Conservation (phyloP, 768 basidiomycete species). For the Crucibulum laeve region DNA sequence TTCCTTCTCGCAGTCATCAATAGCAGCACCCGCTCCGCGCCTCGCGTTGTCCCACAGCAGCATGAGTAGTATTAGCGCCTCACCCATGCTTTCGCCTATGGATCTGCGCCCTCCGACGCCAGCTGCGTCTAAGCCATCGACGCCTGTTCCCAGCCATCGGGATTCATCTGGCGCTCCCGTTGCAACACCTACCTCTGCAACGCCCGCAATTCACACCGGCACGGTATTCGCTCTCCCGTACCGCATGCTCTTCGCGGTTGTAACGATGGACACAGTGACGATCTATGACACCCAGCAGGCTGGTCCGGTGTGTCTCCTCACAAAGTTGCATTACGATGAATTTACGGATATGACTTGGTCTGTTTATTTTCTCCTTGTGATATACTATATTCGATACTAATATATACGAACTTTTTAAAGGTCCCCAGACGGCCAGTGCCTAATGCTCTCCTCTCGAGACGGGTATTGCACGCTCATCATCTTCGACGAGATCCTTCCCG, state of each 20-base stretch:
- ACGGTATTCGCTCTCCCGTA: slow-evolving; percentile 90
- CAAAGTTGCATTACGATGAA: slow-evolving; percentile 94
- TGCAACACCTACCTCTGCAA: slow-evolving; percentile 13
- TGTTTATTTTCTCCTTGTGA: slow-evolving; percentile 23
- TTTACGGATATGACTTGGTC: slow-evolving; percentile 97
- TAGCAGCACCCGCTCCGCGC: slow-evolving; percentile 48
- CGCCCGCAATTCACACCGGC: slow-evolving; percentile 28
- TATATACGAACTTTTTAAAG: slow-evolving; percentile 33
- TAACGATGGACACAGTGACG: slow-evolving; percentile 92
- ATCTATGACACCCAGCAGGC: slow-evolving; percentile 98
- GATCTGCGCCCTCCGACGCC: slow-evolving; percentile 60
- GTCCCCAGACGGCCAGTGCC: slow-evolving; percentile 93
- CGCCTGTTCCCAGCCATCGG: slow-evolving; percentile 30
- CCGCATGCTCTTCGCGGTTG: slow-evolving; percentile 91
- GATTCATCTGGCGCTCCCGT: slow-evolving; percentile 4
- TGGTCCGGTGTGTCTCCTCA: slow-evolving; percentile 85
- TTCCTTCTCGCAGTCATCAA: slow-evolving; percentile 18
- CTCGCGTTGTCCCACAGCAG: slow-evolving; percentile 24
- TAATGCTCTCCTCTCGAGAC: slow-evolving; percentile 89
- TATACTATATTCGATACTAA: slow-evolving; percentile 1
- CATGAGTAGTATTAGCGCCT: slow-evolving; percentile 25
- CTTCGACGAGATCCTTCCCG: slow-evolving; percentile 90
- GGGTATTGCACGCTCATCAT: slow-evolving; percentile 95
- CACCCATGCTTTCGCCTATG: slow-evolving; percentile 55
- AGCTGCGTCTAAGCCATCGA: slow-evolving; percentile 49